Percentiles rank a stretch among this genome's conserved stretches.
Conservation (phyloP, 2,329 filamentous ascomycete genomes). For the Colletotrichum spaethianum region DNA sequence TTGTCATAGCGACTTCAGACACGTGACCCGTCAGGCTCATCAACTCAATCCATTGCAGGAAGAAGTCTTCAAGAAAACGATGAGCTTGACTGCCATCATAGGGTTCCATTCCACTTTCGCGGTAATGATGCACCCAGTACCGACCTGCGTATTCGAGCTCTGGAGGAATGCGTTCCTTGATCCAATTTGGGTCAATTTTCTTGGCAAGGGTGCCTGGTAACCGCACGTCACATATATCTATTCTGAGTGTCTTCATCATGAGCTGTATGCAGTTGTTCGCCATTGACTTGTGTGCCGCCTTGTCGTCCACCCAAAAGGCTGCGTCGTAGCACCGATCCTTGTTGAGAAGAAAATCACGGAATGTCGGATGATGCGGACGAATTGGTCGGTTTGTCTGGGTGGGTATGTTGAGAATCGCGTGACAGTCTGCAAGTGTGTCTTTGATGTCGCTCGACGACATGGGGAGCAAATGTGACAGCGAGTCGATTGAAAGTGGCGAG, state of each 20-base stretch:
- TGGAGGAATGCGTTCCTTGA: slow-evolving; percentile 46
- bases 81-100: slow-evolving; percentile 48
- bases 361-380: slow-evolving; percentile 52
- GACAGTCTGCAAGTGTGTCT: slow-evolving; percentile 46
- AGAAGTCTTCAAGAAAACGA: slow-evolving; percentile 53
- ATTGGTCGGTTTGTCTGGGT: slow-evolving; percentile 44
- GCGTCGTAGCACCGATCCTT: slow-evolving; percentile 44
- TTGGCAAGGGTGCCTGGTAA: slow-evolving; percentile 45
- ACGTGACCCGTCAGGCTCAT: slow-evolving; percentile 50
- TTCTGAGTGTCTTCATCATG: slow-evolving; percentile 49
- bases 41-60: slow-evolving; percentile 60
- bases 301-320: slow-evolving; percentile 55
- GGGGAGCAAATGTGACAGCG: slow-evolving; percentile 45
- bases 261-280: slow-evolving; percentile 53
- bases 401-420: slow-evolving; percentile 53
- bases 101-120: slow-evolving; percentile 46
- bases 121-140: slow-evolving; percentile 56
- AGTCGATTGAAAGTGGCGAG: neutral
- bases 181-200: slow-evolving; percentile 43
- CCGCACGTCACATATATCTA: slow-evolving; percentile 53
- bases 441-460: slow-evolving; percentile 26
- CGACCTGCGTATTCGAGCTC: slow-evolving; percentile 56
- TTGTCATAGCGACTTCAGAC: slow-evolving; percentile 35
- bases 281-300: slow-evolving; percentile 48
- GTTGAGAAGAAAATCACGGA: slow-evolving; percentile 56